Conservation (phyloP, 768 basidiomycete species). For the Kwoniella pini region DNA sequence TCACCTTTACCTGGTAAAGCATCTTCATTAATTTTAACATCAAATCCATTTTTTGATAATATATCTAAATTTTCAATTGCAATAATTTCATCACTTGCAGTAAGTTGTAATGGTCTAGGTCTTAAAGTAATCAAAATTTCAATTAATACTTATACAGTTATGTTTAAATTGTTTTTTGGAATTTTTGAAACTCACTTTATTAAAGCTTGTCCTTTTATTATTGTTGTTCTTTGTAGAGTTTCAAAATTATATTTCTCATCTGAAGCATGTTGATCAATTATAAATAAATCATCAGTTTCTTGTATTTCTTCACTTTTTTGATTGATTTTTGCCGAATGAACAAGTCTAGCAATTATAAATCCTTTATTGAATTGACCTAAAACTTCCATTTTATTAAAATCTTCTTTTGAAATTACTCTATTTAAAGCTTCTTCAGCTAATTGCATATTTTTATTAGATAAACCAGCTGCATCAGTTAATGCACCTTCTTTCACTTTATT, state of each 20-base stretch:
- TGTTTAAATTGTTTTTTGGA: no score
- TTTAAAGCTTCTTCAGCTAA: constrained; percentile 68
- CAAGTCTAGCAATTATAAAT: constrained; percentile 80
- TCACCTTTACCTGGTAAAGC: constrained; percentile 56
- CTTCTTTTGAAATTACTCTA: constrained; percentile 79
- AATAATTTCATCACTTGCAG: constrained; percentile 84
- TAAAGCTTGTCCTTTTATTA: constrained; percentile 80
- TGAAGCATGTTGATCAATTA: constrained; percentile 94
- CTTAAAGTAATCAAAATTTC: constrained; percentile 58
- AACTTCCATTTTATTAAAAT: constrained; percentile 80
- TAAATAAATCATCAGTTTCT: constrained; percentile 82
- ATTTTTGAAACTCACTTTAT: constrained; percentile 72
- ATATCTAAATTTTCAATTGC: constrained; percentile 85
- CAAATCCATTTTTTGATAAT: constrained; percentile 84
- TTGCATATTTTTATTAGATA: constrained; percentile 58
- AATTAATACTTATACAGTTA: neutral
- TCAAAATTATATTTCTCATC: constrained; percentile 99
- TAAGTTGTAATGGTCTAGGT: constrained; percentile 73
- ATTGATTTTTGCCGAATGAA: neutral
- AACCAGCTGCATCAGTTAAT: constrained; percentile 43
- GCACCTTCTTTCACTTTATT: constrained; percentile 31
- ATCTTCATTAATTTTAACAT: constrained; percentile 65
- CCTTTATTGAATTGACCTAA: constrained; percentile 95
- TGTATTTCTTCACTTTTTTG: constrained; percentile 6
- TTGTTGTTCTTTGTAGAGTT: constrained; percentile 83